These are phyloP conservation scores for Pseudogymnoascus sp. DNA, from an alignment of 2,329 filamentous ascomycete species.

Conservation along the genomic window DNA sequence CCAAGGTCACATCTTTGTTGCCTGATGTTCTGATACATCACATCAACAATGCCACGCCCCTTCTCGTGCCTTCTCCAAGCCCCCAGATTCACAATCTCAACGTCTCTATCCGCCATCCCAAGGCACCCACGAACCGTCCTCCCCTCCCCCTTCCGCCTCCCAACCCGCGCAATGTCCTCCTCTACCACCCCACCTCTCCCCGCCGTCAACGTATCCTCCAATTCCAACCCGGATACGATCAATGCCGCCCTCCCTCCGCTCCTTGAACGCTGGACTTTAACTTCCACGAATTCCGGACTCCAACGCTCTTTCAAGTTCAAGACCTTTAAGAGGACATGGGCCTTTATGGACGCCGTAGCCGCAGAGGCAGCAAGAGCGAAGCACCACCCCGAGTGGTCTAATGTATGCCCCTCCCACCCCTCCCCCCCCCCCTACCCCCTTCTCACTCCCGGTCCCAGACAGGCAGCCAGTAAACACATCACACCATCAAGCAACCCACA, in stretches of 20 bases:
- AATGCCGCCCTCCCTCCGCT: slow-evolving; percentile 14
- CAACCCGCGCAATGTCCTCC: background rate
- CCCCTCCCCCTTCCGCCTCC: background rate
- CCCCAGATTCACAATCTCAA: background rate
- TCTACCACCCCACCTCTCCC: background rate
- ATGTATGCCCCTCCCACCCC: slow-evolving; percentile 39
- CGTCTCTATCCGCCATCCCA: background rate
- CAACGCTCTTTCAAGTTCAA: slow-evolving; percentile 56
- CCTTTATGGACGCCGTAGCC: slow-evolving; percentile 67
- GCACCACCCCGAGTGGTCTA: slow-evolving; percentile 72
- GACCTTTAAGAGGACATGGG: slow-evolving; percentile 58
- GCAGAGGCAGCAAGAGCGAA: slow-evolving; percentile 58
- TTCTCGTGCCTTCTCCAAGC: background rate
- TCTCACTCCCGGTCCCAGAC: too few relatives aligned
- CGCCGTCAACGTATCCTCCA: slow-evolving; percentile 1
- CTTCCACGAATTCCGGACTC: slow-evolving; percentile 43
- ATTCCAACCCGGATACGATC: background rate
- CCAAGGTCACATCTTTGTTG: background rate
- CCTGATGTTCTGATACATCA: background rate
- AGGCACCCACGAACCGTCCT: background rate
- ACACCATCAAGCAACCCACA: background rate
- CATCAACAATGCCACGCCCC: background rate
- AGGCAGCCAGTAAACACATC: too few relatives aligned
- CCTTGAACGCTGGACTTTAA: slow-evolving; percentile 40
- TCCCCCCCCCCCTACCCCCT: background rate